Conservation (phyloP, 805 yeast species). For the Myxozyma nipponensis region DNA sequence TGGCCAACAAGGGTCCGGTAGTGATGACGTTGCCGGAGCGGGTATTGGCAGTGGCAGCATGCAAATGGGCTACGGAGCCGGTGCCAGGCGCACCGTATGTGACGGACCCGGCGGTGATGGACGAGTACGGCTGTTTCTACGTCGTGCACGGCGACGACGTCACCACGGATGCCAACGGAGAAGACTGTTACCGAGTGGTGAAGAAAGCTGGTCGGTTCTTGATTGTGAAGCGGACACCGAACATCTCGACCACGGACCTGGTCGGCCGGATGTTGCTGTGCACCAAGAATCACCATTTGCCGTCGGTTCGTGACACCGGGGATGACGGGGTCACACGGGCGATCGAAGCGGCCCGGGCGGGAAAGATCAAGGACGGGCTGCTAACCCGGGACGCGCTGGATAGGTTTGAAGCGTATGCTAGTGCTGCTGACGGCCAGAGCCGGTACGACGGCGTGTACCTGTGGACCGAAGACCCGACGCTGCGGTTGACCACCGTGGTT, state of each 20-base stretch:
- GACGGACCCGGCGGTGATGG: slow-evolving; percentile 79
- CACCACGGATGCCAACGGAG: slow-evolving; percentile 92
- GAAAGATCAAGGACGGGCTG: slow-evolving; percentile 29
- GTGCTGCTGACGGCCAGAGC: slow-evolving; percentile 55
- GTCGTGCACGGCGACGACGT: slow-evolving; percentile 99
- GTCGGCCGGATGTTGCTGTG: slow-evolving; percentile 79
- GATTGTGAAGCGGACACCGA: slow-evolving; percentile 91
- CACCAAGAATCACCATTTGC: slow-evolving; percentile 56
- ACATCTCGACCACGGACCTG: slow-evolving; percentile 90
- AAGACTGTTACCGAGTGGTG: slow-evolving; percentile 82
- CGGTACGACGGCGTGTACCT: slow-evolving; percentile 58
- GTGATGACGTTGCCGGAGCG: slow-evolving; percentile 84
- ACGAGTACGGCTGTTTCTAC: slow-evolving; percentile 66
- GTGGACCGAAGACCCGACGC: slow-evolving; percentile 35
- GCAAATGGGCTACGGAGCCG: slow-evolving; percentile 78
- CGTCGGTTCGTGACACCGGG: slow-evolving; percentile 33
- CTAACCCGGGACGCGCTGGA: slow-evolving; percentile 39
- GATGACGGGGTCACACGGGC: neutral
- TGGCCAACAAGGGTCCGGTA: slow-evolving; percentile 82
- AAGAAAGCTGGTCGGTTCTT: slow-evolving; percentile 81
- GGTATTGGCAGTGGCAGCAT: slow-evolving; percentile 77
- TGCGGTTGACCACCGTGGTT: slow-evolving; percentile 31
- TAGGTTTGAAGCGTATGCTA: slow-evolving; percentile 54
- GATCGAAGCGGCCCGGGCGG: neutral
- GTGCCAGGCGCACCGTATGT: slow-evolving; percentile 88